Evolutionary conservation across 108 stramenopile species (phyloP), one percentile per base, ranked within the genome.

Genomic region (Cyclotella atomus): DNA sequence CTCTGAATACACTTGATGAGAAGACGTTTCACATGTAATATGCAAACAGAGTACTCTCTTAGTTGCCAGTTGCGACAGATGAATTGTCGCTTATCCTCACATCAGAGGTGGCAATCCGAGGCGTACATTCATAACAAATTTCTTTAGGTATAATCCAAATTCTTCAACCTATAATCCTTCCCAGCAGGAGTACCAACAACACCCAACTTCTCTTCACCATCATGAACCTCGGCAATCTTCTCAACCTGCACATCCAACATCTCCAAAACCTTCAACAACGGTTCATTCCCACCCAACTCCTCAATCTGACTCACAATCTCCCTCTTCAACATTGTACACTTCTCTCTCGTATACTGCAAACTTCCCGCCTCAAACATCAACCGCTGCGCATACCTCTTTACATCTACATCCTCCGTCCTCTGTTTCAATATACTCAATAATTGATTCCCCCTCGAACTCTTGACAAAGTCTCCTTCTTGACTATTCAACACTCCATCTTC

Each of bases 361-460:
- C 91, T 92, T 0, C 95, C 95, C 9, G 87, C 73, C 32, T 92
- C 89, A 16, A 73, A 62, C 82, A 96, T 81, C 3, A 96, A 52
- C 23, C 70, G 56, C 52, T 90, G 90, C 14, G 96, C 96, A 57
- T 97, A 95, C 59, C 85, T 78, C 64, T 97, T 97, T 44, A 98
- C 88, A 71, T 97, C 96, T 2, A 84, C 74, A 76, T 97, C 94
- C 1, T 91, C 85, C 5, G 98, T 97, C 32, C 95, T 79, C 71
- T 97, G 93, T 82, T 96, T 97, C 55, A 98, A 76, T 62, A 98
- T 97, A 19, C 89, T 89, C 29, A 96, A 63, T 4, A 98, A 63
- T 59, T 90, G 83, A 17, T 85, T 85, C 45, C 86, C 84, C 21
- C 56, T 54, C n/a, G n/a, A n/a, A n/a, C n/a, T 19, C 80, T 32